Evolutionary conservation across 2,329 filamentous ascomycete genomes (phyloP), one percentile per base, ranked within the genome.

Genomic region (Rachicladosporium sp.): DNA sequence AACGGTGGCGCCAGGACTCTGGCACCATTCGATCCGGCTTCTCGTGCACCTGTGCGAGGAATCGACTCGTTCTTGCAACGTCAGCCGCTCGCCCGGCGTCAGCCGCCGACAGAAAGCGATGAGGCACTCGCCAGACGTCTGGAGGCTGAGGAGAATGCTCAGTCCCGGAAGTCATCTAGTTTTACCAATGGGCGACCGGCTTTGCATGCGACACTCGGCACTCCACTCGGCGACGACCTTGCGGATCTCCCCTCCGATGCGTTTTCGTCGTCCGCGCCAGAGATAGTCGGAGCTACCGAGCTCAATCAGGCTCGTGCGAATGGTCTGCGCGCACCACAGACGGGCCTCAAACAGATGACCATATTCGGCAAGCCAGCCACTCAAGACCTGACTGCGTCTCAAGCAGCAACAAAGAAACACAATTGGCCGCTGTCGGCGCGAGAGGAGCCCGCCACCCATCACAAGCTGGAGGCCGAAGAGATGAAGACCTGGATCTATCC

Each of bases 401-500:
- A 69, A 47, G 53, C 59, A 19, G 52, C 58, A 31, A 64, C 65
- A 50, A 68, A 65, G 36, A 66, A 67, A 27, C 68, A 69, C 49
- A 67, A 64, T 37, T 76, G 70, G 61, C 67, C 71, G 3, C 58
- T 73, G 2, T 64, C 69, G 3, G 68, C 68, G 29, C 68, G 69
- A 41, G 62, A 68, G 23, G 89, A 98, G 55, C 66, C 74, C 3
- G 82, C 84, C 0, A 95, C 86, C 2, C 93, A 98, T 55, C 91
- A 98, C 65, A 77, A 79, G 48, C 67, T 98, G 11, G 73, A 94
- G 51, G 59, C 64, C 6, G 78, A 87, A 40, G 82, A 83, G 2
- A 70, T 94, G 60, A 71, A 78, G 48, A 94, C 85, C 0, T 98
- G 91, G 91, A 74, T 95, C 1, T 98, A 95, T 58, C 91, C 91